phyloP scores from a whole-genome alignment of 2,329 filamentous ascomycete genomes.

The Phialocephala subalpina region DNA sequence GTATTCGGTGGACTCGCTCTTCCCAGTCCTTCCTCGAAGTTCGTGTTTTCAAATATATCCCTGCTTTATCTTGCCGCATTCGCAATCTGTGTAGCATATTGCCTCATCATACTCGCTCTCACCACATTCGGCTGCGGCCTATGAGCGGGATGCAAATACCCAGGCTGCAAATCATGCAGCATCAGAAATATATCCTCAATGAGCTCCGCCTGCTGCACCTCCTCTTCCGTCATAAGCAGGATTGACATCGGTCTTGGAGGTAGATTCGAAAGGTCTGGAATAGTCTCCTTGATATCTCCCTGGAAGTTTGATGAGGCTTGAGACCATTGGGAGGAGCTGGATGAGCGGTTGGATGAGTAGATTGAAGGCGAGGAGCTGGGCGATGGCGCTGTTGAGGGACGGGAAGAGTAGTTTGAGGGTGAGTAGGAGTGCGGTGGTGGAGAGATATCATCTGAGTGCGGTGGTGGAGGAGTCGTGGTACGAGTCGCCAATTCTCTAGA shows the following conservation, averaged over 20 bases:
- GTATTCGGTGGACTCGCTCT: too few relatives aligned
- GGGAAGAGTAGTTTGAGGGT: neutral
- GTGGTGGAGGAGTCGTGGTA: neutral
- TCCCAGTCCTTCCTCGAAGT: neutral
- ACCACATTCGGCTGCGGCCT: constrained; percentile 3
- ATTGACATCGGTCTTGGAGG: neutral
- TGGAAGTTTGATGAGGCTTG: neutral
- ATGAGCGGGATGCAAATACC: constrained; percentile 2
- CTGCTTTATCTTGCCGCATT: too few relatives aligned
- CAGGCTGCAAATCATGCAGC: constrained; percentile 21
- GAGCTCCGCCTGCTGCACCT: constrained; percentile 10
- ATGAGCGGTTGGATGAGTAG: constrained; percentile 1
- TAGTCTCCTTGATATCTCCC: neutral
- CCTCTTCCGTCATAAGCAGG: constrained; percentile 16
- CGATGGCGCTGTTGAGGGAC: too few relatives aligned
- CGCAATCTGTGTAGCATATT: constrained; percentile 1
- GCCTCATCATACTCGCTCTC: neutral
- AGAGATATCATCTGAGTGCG: neutral
- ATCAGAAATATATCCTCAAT: constrained; percentile 22
- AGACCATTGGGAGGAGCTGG: neutral
- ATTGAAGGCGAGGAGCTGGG: neutral
- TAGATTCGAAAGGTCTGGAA: neutral
- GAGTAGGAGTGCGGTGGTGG: neutral
- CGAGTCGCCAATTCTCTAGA: neutral
- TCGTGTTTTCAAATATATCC: neutral